Evolutionary conservation across 768 basidiomycete genomes (phyloP).

Genomic region (Daedalea quercina): DNA sequence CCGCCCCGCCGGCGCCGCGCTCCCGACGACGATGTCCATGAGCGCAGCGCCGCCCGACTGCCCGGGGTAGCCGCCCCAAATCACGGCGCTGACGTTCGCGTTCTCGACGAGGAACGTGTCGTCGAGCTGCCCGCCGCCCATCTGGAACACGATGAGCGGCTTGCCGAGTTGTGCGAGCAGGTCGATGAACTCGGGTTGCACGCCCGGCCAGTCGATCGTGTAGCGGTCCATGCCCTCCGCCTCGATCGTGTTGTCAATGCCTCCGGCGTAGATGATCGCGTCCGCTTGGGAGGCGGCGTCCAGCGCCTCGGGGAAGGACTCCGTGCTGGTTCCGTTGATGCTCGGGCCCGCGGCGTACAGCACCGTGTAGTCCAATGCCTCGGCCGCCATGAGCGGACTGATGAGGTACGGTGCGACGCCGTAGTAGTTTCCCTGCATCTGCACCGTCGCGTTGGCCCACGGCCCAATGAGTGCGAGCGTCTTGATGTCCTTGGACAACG

Average conservation of each 20-base stretch:
- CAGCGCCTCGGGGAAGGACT: constrained; percentile 45
- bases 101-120: constrained; percentile 27
- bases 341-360: constrained; percentile 37
- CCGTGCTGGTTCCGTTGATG: constrained; percentile 22
- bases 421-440: constrained; percentile 54
- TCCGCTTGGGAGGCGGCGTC: constrained; percentile 43
- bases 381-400: constrained; percentile 44
- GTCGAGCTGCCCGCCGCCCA: constrained; percentile 54
- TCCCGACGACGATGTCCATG: constrained; percentile 45
- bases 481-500: constrained; percentile 37
- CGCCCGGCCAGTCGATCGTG: constrained; percentile 48
- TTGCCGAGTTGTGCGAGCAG: constrained; percentile 40
- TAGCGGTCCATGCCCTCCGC: constrained; percentile 40
- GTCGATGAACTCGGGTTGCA: constrained; percentile 43
- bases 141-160: constrained; percentile 47
- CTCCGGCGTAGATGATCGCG: constrained; percentile 45
- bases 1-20: constrained; percentile 47
- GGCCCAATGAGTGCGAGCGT: constrained; percentile 55
- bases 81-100: constrained; percentile 40
- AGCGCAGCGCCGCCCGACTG: constrained; percentile 50
- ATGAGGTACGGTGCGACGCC: constrained; percentile 50
- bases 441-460: constrained; percentile 46
- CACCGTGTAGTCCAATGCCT: constrained; percentile 39
- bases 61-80: constrained; percentile 55
- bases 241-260: constrained; percentile 45